Evolutionary conservation across 1,284 basidiomycete species (phyloP), one percentile per base, ranked within the genome.

Genomic region (Sanghuangporus sanghuang): DNA sequence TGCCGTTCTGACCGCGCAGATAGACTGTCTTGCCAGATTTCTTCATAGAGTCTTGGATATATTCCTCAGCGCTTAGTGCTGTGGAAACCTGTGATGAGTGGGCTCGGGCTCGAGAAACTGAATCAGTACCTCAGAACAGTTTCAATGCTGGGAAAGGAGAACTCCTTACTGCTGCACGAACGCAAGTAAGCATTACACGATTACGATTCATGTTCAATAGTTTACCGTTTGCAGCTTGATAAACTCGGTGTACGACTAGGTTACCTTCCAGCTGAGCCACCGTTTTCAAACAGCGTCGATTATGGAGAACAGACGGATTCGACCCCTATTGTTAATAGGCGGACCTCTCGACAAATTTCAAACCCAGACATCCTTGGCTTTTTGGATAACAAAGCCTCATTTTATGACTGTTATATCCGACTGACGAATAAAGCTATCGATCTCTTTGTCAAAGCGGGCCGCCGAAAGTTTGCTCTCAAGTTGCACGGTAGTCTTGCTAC

Each of bases 41-140:
- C 70, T 97, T 97, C 71, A 81, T 98, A 46, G 93, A 98, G 73
- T 90, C 92, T 0, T 99, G 97, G 96, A 91, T 86, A 23, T 98
- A 95, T 74, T 94, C 92, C 9, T 94, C 95, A 0, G 89, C 94
- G 23, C 79, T 96, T 61, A 94, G 92, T 69, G 87, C 92, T 49
- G 87, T 96, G 12, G 88, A 93, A 18, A 88, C 90, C 69, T 94
- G 90, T 69, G 91, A 95, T 70, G 76, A 78, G 3, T 96, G 93
- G 93, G 82, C 84, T 48, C 74, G 75, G 16, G 69, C 74, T 0
- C 70, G 77, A 27, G 75, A 78, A 23, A 71, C 85, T 46, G 81
- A 85, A 54, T 76, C 78, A 5, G 55, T 75, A 6, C 71, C 78
- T 14, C 74, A 81, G 55, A 76, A 75, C 63, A 78, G 78, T 52